Conservation (phyloP, 2,329 filamentous ascomycete species). For the Talaromyces pinophilus region DNA sequence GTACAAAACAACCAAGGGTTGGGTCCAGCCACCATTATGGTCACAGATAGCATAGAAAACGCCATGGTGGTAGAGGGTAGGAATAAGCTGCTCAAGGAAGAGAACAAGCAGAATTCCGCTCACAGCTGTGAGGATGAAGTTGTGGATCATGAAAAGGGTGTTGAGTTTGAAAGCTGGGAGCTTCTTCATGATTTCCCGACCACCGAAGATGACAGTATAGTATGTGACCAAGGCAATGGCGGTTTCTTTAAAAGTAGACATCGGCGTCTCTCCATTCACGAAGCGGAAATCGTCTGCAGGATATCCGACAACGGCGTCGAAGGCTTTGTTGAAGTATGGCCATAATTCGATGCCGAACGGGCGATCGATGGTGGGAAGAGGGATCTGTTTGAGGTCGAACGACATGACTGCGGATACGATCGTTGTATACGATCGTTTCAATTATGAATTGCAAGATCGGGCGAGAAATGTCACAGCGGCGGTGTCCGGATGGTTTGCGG, state of each 20-base stretch:
- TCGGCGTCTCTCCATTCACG: constrained; percentile 74
- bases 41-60: constrained; percentile 85
- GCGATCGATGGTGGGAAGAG: constrained; percentile 80
- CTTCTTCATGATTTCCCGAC: constrained; percentile 87
- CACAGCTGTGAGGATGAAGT: constrained; percentile 87
- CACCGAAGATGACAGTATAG: constrained; percentile 91
- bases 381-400: constrained; percentile 50
- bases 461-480: not conserved
- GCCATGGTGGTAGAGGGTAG: constrained; percentile 75
- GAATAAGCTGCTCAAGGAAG: constrained; percentile 87
- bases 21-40: constrained; percentile 82
- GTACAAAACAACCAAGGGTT: constrained; percentile 89
- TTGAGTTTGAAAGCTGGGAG: constrained; percentile 83
- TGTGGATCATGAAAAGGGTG: constrained; percentile 90
- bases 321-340: constrained; percentile 91
- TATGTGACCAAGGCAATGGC: constrained; percentile 79
- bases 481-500: constrained; percentile 9
- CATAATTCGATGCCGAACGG: constrained; percentile 90
- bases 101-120: constrained; percentile 77
- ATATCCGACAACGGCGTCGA: constrained; percentile 74
- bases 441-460: not conserved
- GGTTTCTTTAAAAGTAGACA: constrained; percentile 86
- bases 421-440: not conserved
- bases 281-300: constrained; percentile 85
- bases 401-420: constrained; percentile 46